Percentiles rank a stretch among this genome's conserved stretches.
phyloP scores from a whole-genome alignment of 1,284 basidiomycete species.

The Trametes hirsuta region DNA sequence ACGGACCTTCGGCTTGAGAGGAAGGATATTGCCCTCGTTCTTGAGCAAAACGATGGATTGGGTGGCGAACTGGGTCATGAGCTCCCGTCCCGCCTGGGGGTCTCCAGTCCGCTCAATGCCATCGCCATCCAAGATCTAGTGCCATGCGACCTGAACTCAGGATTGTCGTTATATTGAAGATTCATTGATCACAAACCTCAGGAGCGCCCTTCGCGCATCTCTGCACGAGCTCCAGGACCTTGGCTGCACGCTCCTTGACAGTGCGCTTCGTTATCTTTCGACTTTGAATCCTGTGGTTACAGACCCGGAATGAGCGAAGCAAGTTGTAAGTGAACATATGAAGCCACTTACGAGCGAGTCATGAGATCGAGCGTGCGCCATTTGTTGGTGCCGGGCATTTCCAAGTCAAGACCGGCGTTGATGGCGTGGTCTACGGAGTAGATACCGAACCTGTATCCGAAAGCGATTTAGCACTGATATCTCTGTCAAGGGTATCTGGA shows the following conservation, averaged over 20 bases:
- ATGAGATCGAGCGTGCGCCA: constrained; percentile 70
- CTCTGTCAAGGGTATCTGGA: background rate
- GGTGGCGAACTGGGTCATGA: constrained; percentile 66
- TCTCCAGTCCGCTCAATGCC: constrained; percentile 64
- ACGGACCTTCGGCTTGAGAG: constrained; percentile 49
- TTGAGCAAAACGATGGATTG: constrained; percentile 77
- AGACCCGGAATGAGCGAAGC: background rate
- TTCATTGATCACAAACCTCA: constrained; percentile 44
- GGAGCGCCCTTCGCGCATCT: constrained; percentile 64
- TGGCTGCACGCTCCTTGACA: constrained; percentile 68
- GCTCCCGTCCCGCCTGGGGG: constrained; percentile 56
- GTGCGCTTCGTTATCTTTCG: constrained; percentile 68
- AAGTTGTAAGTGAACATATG: background rate
- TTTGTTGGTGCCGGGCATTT: constrained; percentile 77
- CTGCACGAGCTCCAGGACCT: constrained; percentile 67
- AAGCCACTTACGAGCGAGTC: constrained; percentile 48
- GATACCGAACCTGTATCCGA: constrained; percentile 58
- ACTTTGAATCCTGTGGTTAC: constrained; percentile 44
- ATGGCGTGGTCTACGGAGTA: constrained; percentile 69
- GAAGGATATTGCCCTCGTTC: constrained; percentile 65
- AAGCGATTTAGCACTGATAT: background rate
- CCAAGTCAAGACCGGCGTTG: constrained; percentile 79
- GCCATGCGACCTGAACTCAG: background rate
- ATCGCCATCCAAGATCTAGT: constrained; percentile 67
- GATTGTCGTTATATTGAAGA: too few relatives aligned